Evolutionary conservation across 106 monocot genomes (phyloP).

Genomic region (Xerophyta viscosa): DNA sequence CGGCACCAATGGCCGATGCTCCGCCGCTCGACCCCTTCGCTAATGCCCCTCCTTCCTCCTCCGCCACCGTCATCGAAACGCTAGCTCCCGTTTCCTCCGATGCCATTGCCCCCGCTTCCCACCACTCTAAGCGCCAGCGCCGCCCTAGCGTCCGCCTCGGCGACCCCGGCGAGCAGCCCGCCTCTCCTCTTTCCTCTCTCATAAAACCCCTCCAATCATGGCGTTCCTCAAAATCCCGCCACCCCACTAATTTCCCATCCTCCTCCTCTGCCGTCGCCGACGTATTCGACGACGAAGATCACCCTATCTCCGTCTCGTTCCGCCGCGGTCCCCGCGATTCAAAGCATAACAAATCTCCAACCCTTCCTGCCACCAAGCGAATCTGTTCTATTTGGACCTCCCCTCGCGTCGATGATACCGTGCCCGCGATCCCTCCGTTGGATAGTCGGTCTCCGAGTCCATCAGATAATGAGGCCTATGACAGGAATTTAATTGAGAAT

Average conservation of each 20-base stretch:
- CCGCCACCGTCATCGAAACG: conserved; percentile 2
- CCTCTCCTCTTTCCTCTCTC: conserved; percentile 6
- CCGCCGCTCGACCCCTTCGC: no score
- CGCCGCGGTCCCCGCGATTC: background rate
- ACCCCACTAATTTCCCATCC: no score
- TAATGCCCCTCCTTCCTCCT: background rate
- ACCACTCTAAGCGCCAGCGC: conserved; percentile 55
- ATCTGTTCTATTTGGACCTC: conserved; percentile 12
- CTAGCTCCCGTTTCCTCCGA: background rate
- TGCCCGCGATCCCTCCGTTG: no score
- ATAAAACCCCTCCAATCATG: background rate
- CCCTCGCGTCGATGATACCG: background rate
- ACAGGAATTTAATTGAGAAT: background rate
- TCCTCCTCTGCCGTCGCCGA: conserved; percentile 10
- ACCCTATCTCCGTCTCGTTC: background rate
- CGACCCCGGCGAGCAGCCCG: conserved; percentile 45
- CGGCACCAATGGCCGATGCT: conserved; percentile 12
- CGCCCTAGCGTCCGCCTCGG: conserved; percentile 85
- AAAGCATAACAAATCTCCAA: no score
- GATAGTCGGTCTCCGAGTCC: no score
- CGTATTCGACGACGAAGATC: background rate
- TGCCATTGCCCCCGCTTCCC: background rate
- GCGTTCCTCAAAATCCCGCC: no score
- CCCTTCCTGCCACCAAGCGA: no score
- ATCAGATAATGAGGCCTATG: no score